Conservation (phyloP, 768 basidiomycete species). For the Galerina marginata region DNA sequence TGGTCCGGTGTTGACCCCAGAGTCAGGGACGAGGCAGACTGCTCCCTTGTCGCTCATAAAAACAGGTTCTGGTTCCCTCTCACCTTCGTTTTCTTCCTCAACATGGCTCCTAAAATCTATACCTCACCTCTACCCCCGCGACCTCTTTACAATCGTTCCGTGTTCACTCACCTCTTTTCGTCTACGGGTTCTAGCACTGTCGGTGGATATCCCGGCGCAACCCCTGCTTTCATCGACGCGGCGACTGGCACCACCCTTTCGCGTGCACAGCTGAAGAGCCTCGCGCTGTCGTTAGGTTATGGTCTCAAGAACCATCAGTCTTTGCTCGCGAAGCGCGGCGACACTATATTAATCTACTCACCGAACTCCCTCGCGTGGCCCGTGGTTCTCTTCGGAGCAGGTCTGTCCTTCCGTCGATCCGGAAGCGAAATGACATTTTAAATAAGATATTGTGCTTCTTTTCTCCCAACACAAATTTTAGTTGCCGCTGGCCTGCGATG, state of each 20-base stretch:
- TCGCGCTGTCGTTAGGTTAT: slow-evolving; percentile 61
- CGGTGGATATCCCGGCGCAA: slow-evolving; percentile 47
- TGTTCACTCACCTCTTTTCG: slow-evolving; percentile 56
- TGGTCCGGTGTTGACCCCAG: slow-evolving; percentile 8
- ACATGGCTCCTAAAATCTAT: slow-evolving; percentile 52
- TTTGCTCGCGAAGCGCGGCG: slow-evolving; percentile 46
- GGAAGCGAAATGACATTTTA: background rate
- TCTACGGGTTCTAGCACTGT: slow-evolving; percentile 35
- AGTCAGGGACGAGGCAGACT: slow-evolving; percentile 3
- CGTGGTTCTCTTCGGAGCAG: slow-evolving; percentile 50
- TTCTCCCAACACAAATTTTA: background rate
- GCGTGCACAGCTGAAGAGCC: slow-evolving; percentile 55
- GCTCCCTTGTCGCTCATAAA: slow-evolving; percentile 8
- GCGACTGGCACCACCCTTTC: slow-evolving; percentile 59
- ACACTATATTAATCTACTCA: slow-evolving; percentile 69
- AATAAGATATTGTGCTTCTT: background rate
- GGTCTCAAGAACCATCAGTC: slow-evolving; percentile 55
- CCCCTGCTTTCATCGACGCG: slow-evolving; percentile 72
- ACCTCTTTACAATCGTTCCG: slow-evolving; percentile 44
- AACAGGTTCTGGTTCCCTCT: background rate
- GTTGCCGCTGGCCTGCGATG: slow-evolving; percentile 71
- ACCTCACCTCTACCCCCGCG: slow-evolving; percentile 46
- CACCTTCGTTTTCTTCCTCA: slow-evolving; percentile 14
- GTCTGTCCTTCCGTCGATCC: slow-evolving; percentile 27
- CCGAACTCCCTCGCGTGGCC: slow-evolving; percentile 68